Evolutionary conservation across 2,329 filamentous ascomycete genomes (phyloP), one percentile per base, ranked within the genome.

Genomic region (Pleurostoma richardsiae): DNA sequence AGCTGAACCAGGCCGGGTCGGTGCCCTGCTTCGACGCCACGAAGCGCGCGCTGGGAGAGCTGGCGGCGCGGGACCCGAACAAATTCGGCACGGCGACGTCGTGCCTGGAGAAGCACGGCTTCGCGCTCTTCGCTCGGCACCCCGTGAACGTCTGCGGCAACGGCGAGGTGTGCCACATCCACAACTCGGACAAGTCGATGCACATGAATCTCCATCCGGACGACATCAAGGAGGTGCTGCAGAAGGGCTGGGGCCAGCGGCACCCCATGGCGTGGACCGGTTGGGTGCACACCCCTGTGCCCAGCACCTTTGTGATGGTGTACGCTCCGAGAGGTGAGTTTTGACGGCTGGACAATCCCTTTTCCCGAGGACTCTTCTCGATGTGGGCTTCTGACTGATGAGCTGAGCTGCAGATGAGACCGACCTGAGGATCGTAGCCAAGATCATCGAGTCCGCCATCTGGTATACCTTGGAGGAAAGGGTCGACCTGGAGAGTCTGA

Each of bases 141-240:
- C 83, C 85, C 0, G 71, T 85, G 52, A 85, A 85, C 59, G 77
- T 80, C 30, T 88, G 82, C 8, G 89, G 85, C 56, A 80, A 85
- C 54, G 88, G 88, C n/a, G 90, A 95, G 66, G 79, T 95, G 40
- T 86, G 82, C 56, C 90, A 95, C 62, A 80, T 89, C 8, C 90
- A 95, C 65, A 79, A 83, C 42, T 83, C 77, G 28, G 89, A 94
- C 54, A 80, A 85, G 50, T 86, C 82, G 4, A 73, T 94, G 76
- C 90, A 95, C 64, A 73, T 94, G 68, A 88, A 82, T 42, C 73
- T 95, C 44, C 88, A 94, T 59, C 88, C 88, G 0, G 79, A 85
- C 39, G 90, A 95, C 60, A 87, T 86, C 44, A 80, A 75, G 56
- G 72, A 85, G 44, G 77, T 94, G 19, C 68, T 95, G 28, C 77